Conservation (phyloP, 495 filamentous ascomycete species). For the Penicillium arizonense region DNA sequence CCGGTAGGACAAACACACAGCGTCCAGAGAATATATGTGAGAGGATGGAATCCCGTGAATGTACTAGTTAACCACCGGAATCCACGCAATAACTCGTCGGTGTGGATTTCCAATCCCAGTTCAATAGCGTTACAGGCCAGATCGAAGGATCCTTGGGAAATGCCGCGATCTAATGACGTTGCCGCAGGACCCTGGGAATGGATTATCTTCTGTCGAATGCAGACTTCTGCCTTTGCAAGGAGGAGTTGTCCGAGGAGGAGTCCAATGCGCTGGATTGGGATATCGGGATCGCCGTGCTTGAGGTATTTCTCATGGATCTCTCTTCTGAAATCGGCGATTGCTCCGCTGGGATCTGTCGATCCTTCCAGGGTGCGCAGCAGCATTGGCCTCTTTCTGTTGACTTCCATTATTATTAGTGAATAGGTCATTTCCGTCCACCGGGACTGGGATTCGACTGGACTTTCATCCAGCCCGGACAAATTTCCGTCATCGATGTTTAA, state of each 20-base stretch:
- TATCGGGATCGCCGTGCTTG: constrained; percentile 23
- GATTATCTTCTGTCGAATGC: constrained; percentile 23
- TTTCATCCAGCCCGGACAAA: constrained; percentile 5
- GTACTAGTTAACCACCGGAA: constrained; percentile 29
- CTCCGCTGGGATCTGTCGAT: constrained; percentile 8
- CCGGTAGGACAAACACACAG: constrained; percentile 26
- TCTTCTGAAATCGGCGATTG: constrained; percentile 20
- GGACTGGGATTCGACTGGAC: constrained; percentile 4
- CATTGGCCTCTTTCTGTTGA: constrained; percentile 16
- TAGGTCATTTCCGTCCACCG: constrained; percentile 30
- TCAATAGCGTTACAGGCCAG: constrained; percentile 21
- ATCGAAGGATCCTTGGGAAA: constrained; percentile 12
- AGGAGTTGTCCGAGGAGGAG: constrained; percentile 22
- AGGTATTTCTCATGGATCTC: constrained; percentile 22
- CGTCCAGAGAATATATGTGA: constrained; percentile 34
- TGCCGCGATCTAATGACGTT: constrained; percentile 2
- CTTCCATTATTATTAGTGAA: constrained; percentile 35
- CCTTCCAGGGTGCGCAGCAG: background rate
- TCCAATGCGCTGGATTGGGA: constrained; percentile 33
- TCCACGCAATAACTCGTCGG: constrained; percentile 26
- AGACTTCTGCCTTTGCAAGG: constrained; percentile 23
- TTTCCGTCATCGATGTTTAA: constrained; percentile 29
- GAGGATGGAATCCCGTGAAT: constrained; percentile 27
- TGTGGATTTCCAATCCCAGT: constrained; percentile 16
- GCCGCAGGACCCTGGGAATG: constrained; percentile 8